Evolutionary conservation across 768 basidiomycete genomes (phyloP).

Genomic region (Hydnomerulius pinastri): DNA sequence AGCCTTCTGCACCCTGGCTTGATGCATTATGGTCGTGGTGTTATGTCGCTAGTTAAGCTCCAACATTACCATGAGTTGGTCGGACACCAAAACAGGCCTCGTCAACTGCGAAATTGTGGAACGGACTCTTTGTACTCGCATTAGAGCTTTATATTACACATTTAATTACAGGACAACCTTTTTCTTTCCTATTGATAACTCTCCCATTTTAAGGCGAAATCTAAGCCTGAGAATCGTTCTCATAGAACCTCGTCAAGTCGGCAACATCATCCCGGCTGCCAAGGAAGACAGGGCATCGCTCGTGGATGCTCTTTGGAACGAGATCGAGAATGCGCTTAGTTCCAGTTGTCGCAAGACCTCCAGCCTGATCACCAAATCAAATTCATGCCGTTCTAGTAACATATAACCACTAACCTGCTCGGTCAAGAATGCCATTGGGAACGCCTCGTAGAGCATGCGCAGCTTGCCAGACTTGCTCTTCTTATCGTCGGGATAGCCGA

Average conservation of each 20-base stretch:
- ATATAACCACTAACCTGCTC: conserved; percentile 68
- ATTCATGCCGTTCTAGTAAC: not conserved
- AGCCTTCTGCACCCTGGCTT: too few species aligned
- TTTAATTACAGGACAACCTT: conserved; percentile 2
- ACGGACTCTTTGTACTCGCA: not conserved
- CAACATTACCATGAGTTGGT: too few species aligned
- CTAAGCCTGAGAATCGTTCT: conserved; percentile 31
- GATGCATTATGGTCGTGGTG: too few species aligned
- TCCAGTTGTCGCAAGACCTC: conserved; percentile 95
- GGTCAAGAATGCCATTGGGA: conserved; percentile 95
- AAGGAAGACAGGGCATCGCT: conserved; percentile 90
- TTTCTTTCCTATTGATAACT: not conserved
- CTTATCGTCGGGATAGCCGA: conserved; percentile 97
- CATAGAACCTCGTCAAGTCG: conserved; percentile 88
- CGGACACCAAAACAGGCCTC: too few species aligned
- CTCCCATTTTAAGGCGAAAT: not conserved
- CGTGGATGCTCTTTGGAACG: conserved; percentile 82
- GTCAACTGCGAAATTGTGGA: too few species aligned
- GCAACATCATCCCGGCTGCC: conserved; percentile 92
- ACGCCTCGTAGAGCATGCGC: conserved; percentile 93
- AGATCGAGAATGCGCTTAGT: conserved; percentile 93
- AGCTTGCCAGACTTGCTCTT: conserved; percentile 97
- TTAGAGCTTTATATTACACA: conserved; percentile 7
- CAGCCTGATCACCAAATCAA: conserved; percentile 58
- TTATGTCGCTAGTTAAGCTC: too few species aligned